Evolutionary conservation across 371 early-diverging fungal genomes (phyloP).

Genomic region (Haplosporangium sp.): DNA sequence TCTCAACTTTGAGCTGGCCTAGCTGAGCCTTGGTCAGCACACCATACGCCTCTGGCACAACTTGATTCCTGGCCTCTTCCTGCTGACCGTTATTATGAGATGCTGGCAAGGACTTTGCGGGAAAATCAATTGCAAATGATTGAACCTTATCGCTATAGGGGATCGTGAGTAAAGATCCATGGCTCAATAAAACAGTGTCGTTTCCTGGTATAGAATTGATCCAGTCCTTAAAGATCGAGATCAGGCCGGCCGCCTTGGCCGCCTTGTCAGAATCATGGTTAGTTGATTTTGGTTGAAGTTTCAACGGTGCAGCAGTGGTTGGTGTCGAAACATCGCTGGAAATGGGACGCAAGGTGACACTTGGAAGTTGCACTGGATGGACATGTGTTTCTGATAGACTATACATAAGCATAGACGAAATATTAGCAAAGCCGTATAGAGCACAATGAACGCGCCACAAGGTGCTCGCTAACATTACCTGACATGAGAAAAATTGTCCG

Average conservation of each 20-base stretch:
- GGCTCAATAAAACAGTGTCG: slow-evolving; percentile 29
- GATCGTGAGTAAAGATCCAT: slow-evolving; percentile 38
- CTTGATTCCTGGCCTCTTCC: slow-evolving; percentile 21
- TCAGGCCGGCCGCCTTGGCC: slow-evolving; percentile 18
- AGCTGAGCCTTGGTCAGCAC: slow-evolving; percentile 51
- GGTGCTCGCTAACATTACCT: slow-evolving; percentile 40
- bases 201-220: slow-evolving; percentile 12
- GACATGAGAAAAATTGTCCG: slow-evolving; percentile 60
- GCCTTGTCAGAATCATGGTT: slow-evolving; percentile 40
- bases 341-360: slow-evolving; percentile 41
- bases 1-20: slow-evolving; percentile 56
- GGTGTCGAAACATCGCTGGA: slow-evolving; percentile 29
- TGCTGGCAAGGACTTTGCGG: slow-evolving; percentile 37
- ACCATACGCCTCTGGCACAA: slow-evolving; percentile 55
- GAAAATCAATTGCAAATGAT: slow-evolving; percentile 35
- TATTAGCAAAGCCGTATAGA: neutral
- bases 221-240: slow-evolving; percentile 35
- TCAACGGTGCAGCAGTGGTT: slow-evolving; percentile 36
- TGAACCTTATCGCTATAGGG: slow-evolving; percentile 29
- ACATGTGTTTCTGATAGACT: slow-evolving; percentile 57
- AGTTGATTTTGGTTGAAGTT: slow-evolving; percentile 48
- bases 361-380: slow-evolving; percentile 20
- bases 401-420: neutral
- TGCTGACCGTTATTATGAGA: slow-evolving; percentile 36
- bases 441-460: neutral